These are phyloP conservation scores for Blepharisma undulans DNA, from an alignment of 169 alveolate species.

Conservation along the genomic window DNA sequence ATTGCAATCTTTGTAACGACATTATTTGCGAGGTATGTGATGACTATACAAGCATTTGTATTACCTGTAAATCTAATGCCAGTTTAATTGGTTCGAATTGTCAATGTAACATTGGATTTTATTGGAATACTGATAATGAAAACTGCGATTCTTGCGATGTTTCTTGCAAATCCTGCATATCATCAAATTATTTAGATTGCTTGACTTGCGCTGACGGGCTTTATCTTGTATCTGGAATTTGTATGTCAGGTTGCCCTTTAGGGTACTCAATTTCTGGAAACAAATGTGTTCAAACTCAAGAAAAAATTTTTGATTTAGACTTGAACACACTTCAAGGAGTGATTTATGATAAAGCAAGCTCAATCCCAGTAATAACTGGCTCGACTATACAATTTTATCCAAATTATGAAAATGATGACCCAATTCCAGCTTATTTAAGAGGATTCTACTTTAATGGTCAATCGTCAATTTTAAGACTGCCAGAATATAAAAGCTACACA, in stretches of 20 bases:
- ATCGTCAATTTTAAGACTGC: background rate
- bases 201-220: background rate
- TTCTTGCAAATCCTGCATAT: background rate
- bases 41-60: background rate
- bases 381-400: conserved; percentile 12
- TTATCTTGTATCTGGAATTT: background rate
- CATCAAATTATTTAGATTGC: background rate
- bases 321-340: background rate
- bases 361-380: conserved; percentile 4
- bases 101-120: background rate
- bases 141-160: background rate
- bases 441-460: conserved; percentile 27
- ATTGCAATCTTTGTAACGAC: background rate
- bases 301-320: background rate
- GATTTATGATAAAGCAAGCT: background rate
- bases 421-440: background rate
- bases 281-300: background rate
- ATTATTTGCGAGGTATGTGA: background rate
- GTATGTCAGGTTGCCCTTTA: background rate
- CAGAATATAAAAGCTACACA: background rate
- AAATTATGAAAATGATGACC: conserved; percentile 33
- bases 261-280: background rate
- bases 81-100: background rate
- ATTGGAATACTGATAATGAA: conserved; percentile 2
- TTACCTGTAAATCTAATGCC: background rate